These are phyloP conservation scores for Debaryomyces subglobosus DNA, from an alignment of 1,139 yeast species.

Conservation along the genomic window DNA sequence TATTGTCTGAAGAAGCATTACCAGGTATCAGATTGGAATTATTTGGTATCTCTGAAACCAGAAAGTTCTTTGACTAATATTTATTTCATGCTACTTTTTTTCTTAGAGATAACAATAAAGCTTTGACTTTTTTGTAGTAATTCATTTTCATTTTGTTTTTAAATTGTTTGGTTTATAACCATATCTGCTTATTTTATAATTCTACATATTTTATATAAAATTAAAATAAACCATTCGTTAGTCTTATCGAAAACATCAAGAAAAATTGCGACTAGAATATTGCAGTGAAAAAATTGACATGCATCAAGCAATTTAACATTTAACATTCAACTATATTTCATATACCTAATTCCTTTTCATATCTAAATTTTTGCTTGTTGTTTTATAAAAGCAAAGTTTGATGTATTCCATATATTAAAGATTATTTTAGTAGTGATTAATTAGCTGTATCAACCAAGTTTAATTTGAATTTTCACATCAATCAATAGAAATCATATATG, in stretches of 20 bases:
- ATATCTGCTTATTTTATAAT: neutral
- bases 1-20: slow-evolving; percentile 80
- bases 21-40: slow-evolving; percentile 92
- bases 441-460: neutral
- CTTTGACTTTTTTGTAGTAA: slow-evolving; percentile 1
- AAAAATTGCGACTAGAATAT: neutral
- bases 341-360: neutral
- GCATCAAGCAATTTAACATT: neutral
- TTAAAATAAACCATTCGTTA: neutral
- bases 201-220: neutral
- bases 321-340: neutral
- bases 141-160: neutral
- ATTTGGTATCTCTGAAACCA: slow-evolving; percentile 83
- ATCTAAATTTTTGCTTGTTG: neutral
- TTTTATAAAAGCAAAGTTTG: neutral
- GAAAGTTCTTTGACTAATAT: slow-evolving; percentile 82
- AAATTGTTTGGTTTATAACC: neutral
- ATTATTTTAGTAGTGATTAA: neutral
- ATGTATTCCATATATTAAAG: neutral
- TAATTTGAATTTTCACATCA: neutral
- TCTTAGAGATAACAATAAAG: neutral
- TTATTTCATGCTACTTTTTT: neutral
- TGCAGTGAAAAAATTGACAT: neutral
- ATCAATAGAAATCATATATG: neutral
- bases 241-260: neutral